These are phyloP conservation scores for Pezicula neosporulosa DNA, from an alignment of 2,329 filamentous ascomycete species.

Conservation along the genomic window DNA sequence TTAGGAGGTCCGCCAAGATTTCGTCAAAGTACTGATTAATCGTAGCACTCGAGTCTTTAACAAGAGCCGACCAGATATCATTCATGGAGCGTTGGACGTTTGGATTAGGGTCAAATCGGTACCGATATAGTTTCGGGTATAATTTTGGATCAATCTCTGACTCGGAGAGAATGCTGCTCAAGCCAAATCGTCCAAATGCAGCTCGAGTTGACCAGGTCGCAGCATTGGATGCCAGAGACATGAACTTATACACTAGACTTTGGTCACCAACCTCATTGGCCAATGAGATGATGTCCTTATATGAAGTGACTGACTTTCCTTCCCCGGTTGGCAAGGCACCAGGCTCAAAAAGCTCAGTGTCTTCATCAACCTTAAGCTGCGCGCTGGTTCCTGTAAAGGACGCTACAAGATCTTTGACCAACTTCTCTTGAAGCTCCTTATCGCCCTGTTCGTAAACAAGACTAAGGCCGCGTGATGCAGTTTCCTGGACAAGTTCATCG, in stretches of 20 bases:
- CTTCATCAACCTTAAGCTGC: constrained; percentile 77
- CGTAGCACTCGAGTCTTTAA: constrained; percentile 77
- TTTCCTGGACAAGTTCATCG: constrained; percentile 94
- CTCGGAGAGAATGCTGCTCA: constrained; percentile 88
- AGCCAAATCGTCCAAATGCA: constrained; percentile 89
- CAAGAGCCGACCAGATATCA: constrained; percentile 94
- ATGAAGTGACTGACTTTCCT: constrained; percentile 85
- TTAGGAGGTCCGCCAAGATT: constrained; percentile 84
- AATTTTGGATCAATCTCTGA: constrained; percentile 87
- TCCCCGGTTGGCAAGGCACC: constrained; percentile 88
- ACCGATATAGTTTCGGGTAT: constrained; percentile 91
- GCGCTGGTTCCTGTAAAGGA: constrained; percentile 79
- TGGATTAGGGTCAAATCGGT: constrained; percentile 89
- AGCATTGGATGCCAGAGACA: constrained; percentile 94
- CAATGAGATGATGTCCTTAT: constrained; percentile 93
- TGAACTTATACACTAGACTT: constrained; percentile 95
- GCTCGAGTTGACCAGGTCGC: constrained; percentile 97
- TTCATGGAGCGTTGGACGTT: constrained; percentile 96
- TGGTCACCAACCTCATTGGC: constrained; percentile 97
- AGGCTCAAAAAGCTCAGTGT: constrained; percentile 91
- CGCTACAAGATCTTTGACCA: constrained; percentile 83
- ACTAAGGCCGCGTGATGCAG: constrained; percentile 85
- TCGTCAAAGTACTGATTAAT: constrained; percentile 81
- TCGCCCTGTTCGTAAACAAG: constrained; percentile 93
- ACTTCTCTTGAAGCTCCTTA: constrained; percentile 70